Conservation (phyloP, 306 rosid genomes). For the Ochetophila trinervis region DNA sequence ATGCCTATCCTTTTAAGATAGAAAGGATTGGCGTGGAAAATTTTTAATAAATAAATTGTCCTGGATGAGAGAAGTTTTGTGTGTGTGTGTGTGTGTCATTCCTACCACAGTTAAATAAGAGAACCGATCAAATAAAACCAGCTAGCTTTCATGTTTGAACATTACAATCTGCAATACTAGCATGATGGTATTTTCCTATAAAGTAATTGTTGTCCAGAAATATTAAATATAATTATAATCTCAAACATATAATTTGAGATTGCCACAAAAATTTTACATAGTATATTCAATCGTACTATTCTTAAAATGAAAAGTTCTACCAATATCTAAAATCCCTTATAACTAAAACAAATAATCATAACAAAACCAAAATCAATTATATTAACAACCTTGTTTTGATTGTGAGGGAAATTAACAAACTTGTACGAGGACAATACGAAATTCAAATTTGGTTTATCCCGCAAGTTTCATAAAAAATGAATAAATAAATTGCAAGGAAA, state of each 20-base stretch:
- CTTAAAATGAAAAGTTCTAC: not conserved
- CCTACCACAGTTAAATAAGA: too few relatives aligned
- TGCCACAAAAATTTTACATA: not conserved
- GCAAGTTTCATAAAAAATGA: not conserved
- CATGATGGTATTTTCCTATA: not conserved
- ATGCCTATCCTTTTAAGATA: too few relatives aligned
- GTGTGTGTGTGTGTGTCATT: too few relatives aligned
- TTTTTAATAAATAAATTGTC: too few relatives aligned
- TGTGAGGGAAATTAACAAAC: not conserved
- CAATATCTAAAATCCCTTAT: not conserved
- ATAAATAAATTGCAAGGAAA: not conserved
- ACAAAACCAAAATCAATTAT: not conserved
- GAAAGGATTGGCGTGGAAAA: too few relatives aligned
- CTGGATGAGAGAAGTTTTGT: too few relatives aligned
- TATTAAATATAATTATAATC: not conserved
- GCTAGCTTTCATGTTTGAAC: too few relatives aligned
- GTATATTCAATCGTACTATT: not conserved
- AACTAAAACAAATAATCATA: not conserved
- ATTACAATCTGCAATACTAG: not conserved
- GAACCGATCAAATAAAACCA: too few relatives aligned
- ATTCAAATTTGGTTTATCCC: not conserved
- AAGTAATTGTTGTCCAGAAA: not conserved
- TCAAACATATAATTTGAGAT: not conserved
- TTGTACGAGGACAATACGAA: not conserved
- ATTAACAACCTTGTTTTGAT: too few relatives aligned